These are phyloP conservation scores for Kodamaea alishanica DNA, from an alignment of 1,139 yeast genomes.

Conservation along the genomic window DNA sequence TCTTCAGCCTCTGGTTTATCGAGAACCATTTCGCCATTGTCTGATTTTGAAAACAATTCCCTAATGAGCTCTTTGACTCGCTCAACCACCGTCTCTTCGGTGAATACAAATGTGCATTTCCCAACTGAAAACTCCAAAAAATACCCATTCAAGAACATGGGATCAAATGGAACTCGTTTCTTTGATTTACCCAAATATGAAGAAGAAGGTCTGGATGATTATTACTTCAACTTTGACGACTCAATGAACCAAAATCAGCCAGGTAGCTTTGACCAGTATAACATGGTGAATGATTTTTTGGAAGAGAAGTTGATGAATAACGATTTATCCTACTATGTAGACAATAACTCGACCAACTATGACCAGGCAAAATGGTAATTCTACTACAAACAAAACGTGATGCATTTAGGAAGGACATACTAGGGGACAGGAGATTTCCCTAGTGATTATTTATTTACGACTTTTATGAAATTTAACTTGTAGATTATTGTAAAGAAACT, in stretches of 20 bases:
- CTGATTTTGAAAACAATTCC: conserved; percentile 32
- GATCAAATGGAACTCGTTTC: conserved; percentile 9
- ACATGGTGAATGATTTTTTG: conserved; percentile 39
- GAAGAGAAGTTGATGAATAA: conserved; percentile 32
- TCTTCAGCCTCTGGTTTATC: conserved; percentile 29
- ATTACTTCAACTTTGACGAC: conserved; percentile 16
- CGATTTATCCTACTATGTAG: conserved; percentile 11
- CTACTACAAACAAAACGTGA: neutral
- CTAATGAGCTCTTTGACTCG: conserved; percentile 42
- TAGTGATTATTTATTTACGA: too few species aligned
- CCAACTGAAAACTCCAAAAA: conserved; percentile 7
- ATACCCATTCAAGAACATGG: conserved; percentile 15
- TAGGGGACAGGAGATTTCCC: too few species aligned
- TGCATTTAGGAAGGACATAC: too few species aligned
- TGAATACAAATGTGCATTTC: conserved; percentile 12
- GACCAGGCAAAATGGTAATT: conserved; percentile 6
- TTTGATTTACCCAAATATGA: conserved; percentile 17
- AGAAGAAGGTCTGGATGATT: conserved; percentile 9
- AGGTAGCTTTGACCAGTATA: conserved; percentile 32
- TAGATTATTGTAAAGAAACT: too few species aligned
- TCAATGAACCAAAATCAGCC: conserved; percentile 10
- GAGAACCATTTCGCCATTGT: conserved; percentile 39
- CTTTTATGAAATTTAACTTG: too few species aligned
- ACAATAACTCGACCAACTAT: conserved; percentile 5
- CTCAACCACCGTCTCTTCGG: conserved; percentile 40